These are phyloP conservation scores for Solanum hybrid DNA, from an alignment of 305 asterid genomes.

Conservation along the genomic window DNA sequence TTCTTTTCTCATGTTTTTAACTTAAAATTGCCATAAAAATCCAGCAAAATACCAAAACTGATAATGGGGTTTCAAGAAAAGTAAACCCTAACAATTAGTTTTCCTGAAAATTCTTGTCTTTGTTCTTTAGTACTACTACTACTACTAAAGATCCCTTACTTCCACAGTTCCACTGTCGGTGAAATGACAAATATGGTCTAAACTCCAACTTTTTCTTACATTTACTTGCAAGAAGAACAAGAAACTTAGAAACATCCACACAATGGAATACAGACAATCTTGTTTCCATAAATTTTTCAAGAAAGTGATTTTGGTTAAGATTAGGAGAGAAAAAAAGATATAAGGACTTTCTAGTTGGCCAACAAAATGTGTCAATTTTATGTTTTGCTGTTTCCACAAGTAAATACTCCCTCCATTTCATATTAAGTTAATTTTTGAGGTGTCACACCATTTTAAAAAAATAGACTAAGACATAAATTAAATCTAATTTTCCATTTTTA, in stretches of 20 bases:
- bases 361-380: background rate
- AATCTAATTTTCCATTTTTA: rapidly evolving
- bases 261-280: background rate
- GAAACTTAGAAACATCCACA: background rate
- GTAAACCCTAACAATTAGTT: background rate
- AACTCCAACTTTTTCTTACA: background rate
- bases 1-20: background rate
- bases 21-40: background rate
- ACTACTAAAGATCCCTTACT: background rate
- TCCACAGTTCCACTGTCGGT: constrained; percentile 10
- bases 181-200: background rate
- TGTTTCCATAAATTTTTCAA: background rate
- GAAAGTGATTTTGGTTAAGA: background rate
- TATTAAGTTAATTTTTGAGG: no score
- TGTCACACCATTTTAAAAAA: no score
- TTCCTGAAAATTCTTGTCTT: background rate
- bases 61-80: background rate
- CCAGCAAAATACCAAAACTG: background rate
- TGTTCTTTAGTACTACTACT: background rate
- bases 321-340: background rate
- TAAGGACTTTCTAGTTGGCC: background rate
- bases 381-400: background rate
- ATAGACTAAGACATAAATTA: no score
- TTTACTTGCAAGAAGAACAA: background rate
- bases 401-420: background rate